Evolutionary conservation across 2,329 filamentous ascomycete genomes (phyloP), one percentile per base, ranked within the genome.

Genomic region (Alternaria novae-zelandiae): DNA sequence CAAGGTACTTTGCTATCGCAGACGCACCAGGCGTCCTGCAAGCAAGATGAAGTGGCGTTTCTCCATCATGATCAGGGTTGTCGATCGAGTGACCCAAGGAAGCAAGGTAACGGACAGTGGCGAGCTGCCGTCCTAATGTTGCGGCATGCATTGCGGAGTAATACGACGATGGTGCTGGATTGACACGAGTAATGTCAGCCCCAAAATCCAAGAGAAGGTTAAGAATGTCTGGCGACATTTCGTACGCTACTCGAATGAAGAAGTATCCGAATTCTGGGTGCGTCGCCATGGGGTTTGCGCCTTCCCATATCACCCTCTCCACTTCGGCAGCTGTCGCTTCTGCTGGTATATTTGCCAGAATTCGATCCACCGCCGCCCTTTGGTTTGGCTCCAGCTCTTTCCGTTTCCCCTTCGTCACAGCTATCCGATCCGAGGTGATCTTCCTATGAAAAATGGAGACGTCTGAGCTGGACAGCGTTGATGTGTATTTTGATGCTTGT

Each of bases 41-140:
- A 7, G 76, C 76, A n/a, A 74, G 63, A 57, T 78, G 71, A 9
- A 78, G 67, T 2, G 76, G 71, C 15, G 76, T 78, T 54, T 78
- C 76, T 12, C 74, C 75, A n/a, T 63, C 26, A 1, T 55, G 51
- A 30, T 77, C 77, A 7, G 70, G 57, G 5, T 53, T 65, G 50
- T 78, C 74, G 49, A 78, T 73, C 5, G 70, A 68, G 32, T 74
- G 67, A 12, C 74, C 74, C 6, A 72, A 56, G 1, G 70, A 69
- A 8, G 72, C 62, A 11, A 78, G 71, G 49, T 70, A 75, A 49
- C 73, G 66, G 3, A 78, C 65, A 11, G 71, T 78, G 0, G 68
- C 64, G 9, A 77, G 65, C 25, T 71, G 70, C 7, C 65, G 50
- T 28, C 76, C 76, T 3, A 74, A 55, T 0, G 71, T 71, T 6